Conservation (phyloP, 2,329 filamentous ascomycete species). For the Xylaria arbuscula region DNA sequence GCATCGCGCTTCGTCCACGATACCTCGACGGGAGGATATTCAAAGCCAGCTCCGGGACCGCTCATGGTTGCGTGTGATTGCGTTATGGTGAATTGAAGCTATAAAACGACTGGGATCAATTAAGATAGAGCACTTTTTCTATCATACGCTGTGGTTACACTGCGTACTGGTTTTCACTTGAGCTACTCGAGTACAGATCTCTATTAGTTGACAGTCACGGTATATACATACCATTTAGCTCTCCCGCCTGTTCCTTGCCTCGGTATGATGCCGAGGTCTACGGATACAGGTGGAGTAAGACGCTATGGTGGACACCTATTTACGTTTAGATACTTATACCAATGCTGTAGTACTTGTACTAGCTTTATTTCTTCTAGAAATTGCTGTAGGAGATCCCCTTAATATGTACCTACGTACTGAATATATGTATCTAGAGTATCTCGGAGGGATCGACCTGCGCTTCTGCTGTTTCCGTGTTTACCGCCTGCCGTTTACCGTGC, state of each 20-base stretch:
- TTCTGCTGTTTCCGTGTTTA: not conserved
- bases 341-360: not conserved
- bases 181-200: not conserved
- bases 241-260: not conserved
- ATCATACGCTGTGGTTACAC: not conserved
- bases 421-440: not conserved
- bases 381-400: too few relatives aligned
- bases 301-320: not conserved
- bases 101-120: not conserved
- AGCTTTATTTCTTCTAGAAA: too few relatives aligned
- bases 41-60: constrained; percentile 74
- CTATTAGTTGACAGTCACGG: not conserved
- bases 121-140: not conserved
- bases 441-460: not conserved
- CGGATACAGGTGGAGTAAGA: constrained; percentile 20
- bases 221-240: too few relatives aligned
- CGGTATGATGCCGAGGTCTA: constrained; percentile 33
- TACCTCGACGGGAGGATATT: constrained; percentile 80
- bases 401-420: not conserved
- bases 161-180: not conserved
- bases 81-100: not conserved
- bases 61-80: constrained; percentile 50
- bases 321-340: not conserved
- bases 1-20: constrained; percentile 90
- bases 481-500: constrained; percentile 18